Evolutionary conservation across 352 stramenopile species (phyloP), one percentile per base, ranked within the genome.

Genomic region (Phytophthora palmivora): DNA sequence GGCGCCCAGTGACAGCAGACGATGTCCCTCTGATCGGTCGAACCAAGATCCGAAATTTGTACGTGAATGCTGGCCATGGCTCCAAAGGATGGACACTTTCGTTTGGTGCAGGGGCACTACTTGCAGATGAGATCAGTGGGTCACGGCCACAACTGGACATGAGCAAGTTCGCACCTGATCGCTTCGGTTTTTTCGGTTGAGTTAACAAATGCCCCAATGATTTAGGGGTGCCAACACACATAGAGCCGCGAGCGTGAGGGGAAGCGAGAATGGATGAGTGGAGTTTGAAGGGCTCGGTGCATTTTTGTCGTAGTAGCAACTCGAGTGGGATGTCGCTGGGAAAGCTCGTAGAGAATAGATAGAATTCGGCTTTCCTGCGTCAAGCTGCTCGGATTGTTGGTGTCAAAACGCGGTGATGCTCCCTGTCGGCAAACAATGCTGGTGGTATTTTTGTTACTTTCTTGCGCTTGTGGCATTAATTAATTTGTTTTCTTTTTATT

Each of bases 61-160:
- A 87, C 61, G 84, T 95, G 43, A 95, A 95, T 72, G 79, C 84
- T 41, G 87, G 87, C 9, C 85, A 95, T 54, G 87, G 87, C 5
- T 93, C 87, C 46, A 95, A 94, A 52, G 87, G 85, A 24, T 95
- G 85, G 85, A 94, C 82, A 58, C 73, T 94, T 14, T 91, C 83
- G 18, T 95, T 95, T 63, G 87, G 87, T 36, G 78, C 85, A 12
- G 87, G 67, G 6, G 85, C 85, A 43, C 56, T 95, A 30, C 67
- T 95, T 36, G 87, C 87, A 24, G 87, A 95, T 49, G 69, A 92
- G 37, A 95, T 95, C 53, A 94, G 80, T 28, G 87, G 87, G 15
- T 51, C 79, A 24, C 79, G 80, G 22, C 87, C 87, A 58, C 77
- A 95, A 49, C 72, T 95, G 12, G 87, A 95, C 60, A 90, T 91